These are phyloP conservation scores for Gracilariopsis chorda DNA, from an alignment of 23 red algal genomes.

Conservation along the genomic window DNA sequence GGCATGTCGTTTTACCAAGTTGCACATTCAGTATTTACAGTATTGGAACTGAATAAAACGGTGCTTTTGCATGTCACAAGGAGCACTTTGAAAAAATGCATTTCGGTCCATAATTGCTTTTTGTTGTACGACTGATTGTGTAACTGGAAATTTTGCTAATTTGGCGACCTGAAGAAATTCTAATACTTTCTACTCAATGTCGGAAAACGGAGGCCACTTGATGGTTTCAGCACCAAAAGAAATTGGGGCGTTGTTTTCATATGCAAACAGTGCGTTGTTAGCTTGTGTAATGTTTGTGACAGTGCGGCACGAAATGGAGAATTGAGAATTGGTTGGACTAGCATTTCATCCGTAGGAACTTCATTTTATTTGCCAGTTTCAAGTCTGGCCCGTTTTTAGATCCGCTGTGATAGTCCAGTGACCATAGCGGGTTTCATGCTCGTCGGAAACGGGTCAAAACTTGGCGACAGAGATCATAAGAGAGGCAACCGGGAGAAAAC, in stretches of 20 bases:
- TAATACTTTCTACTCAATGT: not conserved
- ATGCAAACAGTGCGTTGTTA: not conserved
- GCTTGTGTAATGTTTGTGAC: not conserved
- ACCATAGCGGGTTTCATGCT: too few relatives aligned
- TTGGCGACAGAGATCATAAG: too few relatives aligned
- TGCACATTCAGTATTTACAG: not conserved
- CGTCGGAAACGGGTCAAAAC: too few relatives aligned
- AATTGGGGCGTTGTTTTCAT: not conserved
- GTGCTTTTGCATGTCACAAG: not conserved
- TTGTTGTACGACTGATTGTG: too few relatives aligned
- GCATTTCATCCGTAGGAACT: not conserved
- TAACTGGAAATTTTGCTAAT: not conserved
- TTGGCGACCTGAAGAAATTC: not conserved
- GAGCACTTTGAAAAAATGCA: not conserved
- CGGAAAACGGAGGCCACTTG: not conserved
- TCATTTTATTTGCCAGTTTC: not conserved
- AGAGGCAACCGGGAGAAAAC: too few relatives aligned
- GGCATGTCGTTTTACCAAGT: not conserved
- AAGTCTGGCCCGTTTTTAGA: not conserved
- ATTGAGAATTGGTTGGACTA: not conserved
- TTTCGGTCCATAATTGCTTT: not conserved
- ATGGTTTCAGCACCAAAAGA: not conserved
- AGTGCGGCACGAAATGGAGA: not conserved
- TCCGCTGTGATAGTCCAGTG: not conserved
- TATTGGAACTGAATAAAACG: not conserved